Percentiles rank a stretch among this genome's conserved stretches.
phyloP scores from a whole-genome alignment of 2,329 filamentous ascomycete species.

The Pseudogymnoascus verrucosus region DNA sequence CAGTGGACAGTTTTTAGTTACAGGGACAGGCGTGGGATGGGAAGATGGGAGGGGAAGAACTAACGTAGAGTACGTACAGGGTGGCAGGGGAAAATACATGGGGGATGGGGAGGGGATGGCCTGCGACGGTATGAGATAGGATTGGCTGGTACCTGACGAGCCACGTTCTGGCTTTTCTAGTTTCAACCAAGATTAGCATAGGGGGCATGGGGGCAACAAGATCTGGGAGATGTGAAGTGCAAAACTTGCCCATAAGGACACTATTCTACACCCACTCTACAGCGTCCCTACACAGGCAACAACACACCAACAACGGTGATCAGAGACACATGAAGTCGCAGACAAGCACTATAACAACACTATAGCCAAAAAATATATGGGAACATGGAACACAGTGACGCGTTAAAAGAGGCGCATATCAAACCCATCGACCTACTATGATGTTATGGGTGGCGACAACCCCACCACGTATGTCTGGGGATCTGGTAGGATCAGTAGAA shows the following conservation, averaged over 20 bases:
- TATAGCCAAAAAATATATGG: neutral
- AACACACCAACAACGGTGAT: neutral
- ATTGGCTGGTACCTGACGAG: constrained; percentile 2
- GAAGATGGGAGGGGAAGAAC: neutral
- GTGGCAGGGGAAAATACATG: neutral
- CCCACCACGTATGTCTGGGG: neutral
- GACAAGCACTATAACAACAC: neutral
- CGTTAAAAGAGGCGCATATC: neutral
- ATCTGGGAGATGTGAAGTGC: neutral
- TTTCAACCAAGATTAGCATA: constrained; percentile 5
- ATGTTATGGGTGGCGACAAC: neutral
- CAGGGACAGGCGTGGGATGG: neutral
- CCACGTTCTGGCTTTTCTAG: constrained; percentile 3
- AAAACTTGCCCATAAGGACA: neutral
- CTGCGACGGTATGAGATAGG: neutral
- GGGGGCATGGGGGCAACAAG: neutral
- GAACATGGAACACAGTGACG: constrained; percentile 4
- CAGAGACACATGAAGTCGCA: neutral
- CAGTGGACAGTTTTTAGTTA: neutral
- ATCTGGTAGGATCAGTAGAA: neutral
- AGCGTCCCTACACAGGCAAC: neutral
- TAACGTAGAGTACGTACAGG: neutral
- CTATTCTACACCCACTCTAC: neutral
- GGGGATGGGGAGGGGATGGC: neutral
- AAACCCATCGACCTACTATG: neutral